Conservation (phyloP, 140 eudicot genomes). For the Cichorium intybus region DNA sequence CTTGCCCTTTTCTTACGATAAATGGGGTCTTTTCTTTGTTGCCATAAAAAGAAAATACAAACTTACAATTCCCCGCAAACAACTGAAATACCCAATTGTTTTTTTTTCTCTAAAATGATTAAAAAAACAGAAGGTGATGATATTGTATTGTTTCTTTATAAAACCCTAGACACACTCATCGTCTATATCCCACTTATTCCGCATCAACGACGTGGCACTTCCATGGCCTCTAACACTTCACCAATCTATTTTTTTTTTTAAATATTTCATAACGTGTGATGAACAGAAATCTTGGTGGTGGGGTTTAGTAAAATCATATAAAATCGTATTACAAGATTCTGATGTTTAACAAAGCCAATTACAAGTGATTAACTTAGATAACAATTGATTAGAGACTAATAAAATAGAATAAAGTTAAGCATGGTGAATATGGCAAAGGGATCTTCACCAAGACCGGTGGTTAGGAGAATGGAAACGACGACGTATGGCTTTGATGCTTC, state of each 20-base stretch:
- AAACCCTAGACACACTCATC: constrained; percentile 19
- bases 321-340: not conserved
- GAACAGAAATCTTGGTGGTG: constrained; percentile 20
- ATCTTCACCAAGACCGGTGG: not conserved
- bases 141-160: constrained; percentile 22
- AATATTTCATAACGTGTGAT: constrained; percentile 31
- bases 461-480: not conserved
- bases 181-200: constrained; percentile 42
- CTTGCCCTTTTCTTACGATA: not conserved
- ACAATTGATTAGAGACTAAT: not conserved
- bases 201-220: constrained; percentile 29
- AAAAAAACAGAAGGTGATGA: constrained; percentile 7
- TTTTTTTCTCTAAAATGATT: not conserved
- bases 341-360: not conserved
- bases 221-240: constrained; percentile 22
- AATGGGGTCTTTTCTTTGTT: not conserved
- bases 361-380: not conserved
- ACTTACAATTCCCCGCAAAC: constrained; percentile 17
- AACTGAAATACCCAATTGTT: constrained; percentile 9
- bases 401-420: not conserved
- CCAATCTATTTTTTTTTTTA: not conserved
- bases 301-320: not conserved
- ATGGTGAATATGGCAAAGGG: not conserved
- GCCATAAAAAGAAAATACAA: constrained; percentile 13
- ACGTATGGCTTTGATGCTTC: not conserved